Conservation (phyloP, 176 grass and related monocot species). For the Rhynchospora pubera region DNA sequence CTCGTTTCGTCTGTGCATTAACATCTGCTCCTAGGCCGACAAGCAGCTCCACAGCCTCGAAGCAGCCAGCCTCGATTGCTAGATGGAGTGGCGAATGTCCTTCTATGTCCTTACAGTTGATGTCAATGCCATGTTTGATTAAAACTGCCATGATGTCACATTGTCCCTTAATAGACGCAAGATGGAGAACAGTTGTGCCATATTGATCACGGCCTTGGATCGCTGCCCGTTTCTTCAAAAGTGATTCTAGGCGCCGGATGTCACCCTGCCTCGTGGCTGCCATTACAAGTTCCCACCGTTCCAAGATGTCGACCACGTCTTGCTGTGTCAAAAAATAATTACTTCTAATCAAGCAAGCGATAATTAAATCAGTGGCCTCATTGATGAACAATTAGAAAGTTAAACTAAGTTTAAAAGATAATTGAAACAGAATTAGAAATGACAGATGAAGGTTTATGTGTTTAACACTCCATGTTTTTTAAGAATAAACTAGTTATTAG, state of each 20-base stretch:
- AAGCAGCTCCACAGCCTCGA: constrained; percentile 61
- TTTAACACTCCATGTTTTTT: neutral
- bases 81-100: constrained; percentile 80
- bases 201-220: constrained; percentile 72
- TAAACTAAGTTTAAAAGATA: neutral
- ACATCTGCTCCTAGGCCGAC: constrained; percentile 64
- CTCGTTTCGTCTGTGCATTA: constrained; percentile 53
- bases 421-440: neutral
- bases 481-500: neutral
- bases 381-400: neutral
- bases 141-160: constrained; percentile 60
- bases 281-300: constrained; percentile 74
- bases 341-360: neutral
- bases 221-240: constrained; percentile 49
- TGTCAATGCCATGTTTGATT: constrained; percentile 54
- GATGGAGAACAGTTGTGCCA: constrained; percentile 69
- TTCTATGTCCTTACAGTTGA: constrained; percentile 69
- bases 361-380: neutral
- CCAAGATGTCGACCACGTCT: constrained; percentile 67
- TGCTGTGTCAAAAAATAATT: constrained; percentile 25
- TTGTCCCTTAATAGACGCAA: constrained; percentile 75
- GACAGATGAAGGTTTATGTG: no score
- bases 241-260: constrained; percentile 44
- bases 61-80: constrained; percentile 58
- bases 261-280: constrained; percentile 73